Evolutionary conservation across 441 rosid species (phyloP).

Genomic region (Capsella rubella): DNA sequence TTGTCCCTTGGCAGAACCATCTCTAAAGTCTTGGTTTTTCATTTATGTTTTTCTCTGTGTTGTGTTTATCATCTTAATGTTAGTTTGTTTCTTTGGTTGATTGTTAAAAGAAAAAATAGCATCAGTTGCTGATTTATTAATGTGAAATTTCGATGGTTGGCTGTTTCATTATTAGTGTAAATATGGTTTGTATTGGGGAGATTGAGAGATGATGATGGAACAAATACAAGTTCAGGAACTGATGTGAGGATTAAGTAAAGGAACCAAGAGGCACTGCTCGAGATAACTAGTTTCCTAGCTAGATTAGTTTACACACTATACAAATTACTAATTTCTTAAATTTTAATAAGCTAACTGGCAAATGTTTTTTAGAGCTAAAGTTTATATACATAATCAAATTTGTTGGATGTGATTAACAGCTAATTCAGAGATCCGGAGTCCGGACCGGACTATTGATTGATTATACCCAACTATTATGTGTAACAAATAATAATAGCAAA

Average conservation of each 20-base stretch:
- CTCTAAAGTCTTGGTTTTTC: background rate
- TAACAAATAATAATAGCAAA: no score
- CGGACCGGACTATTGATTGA: no score
- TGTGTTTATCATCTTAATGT: conserved; percentile 4
- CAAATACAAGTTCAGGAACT: background rate
- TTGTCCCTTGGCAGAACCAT: background rate
- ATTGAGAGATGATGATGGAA: background rate
- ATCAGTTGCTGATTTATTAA: background rate
- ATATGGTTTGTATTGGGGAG: background rate
- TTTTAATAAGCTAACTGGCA: no score
- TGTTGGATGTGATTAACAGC: no score
- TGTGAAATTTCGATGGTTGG: no score
- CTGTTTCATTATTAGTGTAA: background rate
- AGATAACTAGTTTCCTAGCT: no score
- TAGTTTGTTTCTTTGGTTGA: conserved; percentile 18
- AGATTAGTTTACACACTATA: no score
- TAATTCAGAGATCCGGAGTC: no score
- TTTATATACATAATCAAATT: no score
- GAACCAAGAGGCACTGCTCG: background rate
- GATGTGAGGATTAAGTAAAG: background rate
- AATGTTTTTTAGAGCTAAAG: no score
- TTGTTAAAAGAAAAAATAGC: background rate
- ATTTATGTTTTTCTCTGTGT: background rate
- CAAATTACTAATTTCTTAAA: no score
- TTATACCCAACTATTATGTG: no score